These are phyloP conservation scores for Punica granatum DNA, from an alignment of 345 rosid species.

Conservation along the genomic window DNA sequence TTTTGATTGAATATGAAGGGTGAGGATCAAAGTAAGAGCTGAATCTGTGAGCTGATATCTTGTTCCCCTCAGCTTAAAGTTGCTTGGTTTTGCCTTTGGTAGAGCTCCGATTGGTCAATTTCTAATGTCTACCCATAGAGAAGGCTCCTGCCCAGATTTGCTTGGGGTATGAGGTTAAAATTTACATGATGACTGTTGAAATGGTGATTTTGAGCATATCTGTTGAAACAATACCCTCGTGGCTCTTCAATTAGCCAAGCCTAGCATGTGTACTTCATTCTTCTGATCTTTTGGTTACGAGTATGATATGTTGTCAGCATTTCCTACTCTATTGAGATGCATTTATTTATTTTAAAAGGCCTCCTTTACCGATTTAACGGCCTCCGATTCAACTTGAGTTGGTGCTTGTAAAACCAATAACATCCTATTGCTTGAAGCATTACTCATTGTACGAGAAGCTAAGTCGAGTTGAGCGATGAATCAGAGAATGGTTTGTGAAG, in stretches of 20 bases:
- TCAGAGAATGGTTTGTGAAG: not conserved
- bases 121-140: not conserved
- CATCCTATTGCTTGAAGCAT: not conserved
- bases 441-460: too few relatives aligned
- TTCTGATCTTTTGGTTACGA: not conserved
- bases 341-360: not conserved
- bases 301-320: not conserved
- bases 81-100: not conserved
- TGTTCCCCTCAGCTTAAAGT: not conserved
- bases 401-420: not conserved
- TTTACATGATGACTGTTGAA: not conserved
- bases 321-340: not conserved
- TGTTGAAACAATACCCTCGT: not conserved
- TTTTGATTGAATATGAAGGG: slow-evolving; percentile 49
- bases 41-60: not conserved
- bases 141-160: not conserved
- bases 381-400: too few relatives aligned
- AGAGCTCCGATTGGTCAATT: not conserved
- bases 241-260: not conserved
- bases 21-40: slow-evolving; percentile 6
- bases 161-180: not conserved
- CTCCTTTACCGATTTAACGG: not conserved
- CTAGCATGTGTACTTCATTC: not conserved
- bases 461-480: too few relatives aligned
- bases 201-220: not conserved